Evolutionary conservation across 2,329 filamentous ascomycete species (phyloP), one percentile per base, ranked within the genome.

Genomic region (Neonectria coccinea): DNA sequence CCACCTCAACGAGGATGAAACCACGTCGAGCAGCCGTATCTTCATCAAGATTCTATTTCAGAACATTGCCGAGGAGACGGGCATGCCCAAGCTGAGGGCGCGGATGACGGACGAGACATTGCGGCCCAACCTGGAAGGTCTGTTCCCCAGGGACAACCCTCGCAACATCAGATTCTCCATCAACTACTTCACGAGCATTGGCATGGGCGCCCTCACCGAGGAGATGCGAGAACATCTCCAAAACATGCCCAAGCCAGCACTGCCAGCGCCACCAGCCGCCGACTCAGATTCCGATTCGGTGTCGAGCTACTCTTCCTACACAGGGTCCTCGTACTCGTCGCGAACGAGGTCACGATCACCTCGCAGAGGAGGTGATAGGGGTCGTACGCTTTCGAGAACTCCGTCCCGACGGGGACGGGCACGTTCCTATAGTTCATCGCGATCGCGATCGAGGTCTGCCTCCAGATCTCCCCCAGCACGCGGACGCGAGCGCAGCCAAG

Each of bases 131-230:
- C 88, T 97, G 64, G 88, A 91, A 42, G 95, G 95, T 31, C 83
- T 99, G 47, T 98, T 99, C 84, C 96, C 96, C 0, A 91, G 85
- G 65, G 94, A 98, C 77, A 93, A 94, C 74, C 89, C 94, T 25
- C 90, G 92, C 76, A 96, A 97, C 79, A 94, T 94, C 42, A 90
- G 95, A 58, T 99, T 99, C 84, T 93, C 94, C 55, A 97, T 99
- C 89, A 99, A 99, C 81, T 99, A 97, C 85, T 98, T 99, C 79
- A 99, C 96, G 10, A 96, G 94, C 74, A 97, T 99, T 74, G 94
- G 94, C 63, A 97, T 99, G 92, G 96, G 96, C 76, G 89, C 88
- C 25, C 86, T 99, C 66, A 99, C 96, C 2, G 96, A 99, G 77
- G 92, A 94, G 70, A 97, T 97, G 93, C 90, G 96, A 78, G 93